Base-by-base conservation (phyloP, 139 green algal genomes). In the Pleodorina starrii region DNA sequence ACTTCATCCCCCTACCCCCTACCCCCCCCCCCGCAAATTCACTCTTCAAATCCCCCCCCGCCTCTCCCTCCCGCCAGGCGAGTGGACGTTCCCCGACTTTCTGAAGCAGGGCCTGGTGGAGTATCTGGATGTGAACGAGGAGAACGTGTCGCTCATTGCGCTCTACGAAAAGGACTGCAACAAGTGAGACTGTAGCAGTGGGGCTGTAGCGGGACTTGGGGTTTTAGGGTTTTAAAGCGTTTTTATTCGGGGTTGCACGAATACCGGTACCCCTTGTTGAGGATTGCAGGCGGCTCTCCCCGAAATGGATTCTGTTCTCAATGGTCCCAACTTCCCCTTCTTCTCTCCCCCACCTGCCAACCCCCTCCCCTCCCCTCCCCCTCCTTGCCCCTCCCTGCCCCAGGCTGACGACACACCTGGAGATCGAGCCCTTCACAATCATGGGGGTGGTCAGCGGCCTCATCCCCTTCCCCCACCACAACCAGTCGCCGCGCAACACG, bases 391-490 rank as follows among this genome's bases (percentile, higher is more conserved):
- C 5, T 25, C 43, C 42, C n/a, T 78, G 83, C 72, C 50, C 42
- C n/a, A 87, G 83, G 85, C 50, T 81, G 25, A 98, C 93, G 23
- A 99, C 97, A 6, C 98, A 99, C 94, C 89, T 99, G 50, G 98
- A 99, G 94, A 99, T 99, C 42, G 98, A 99, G 94, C 98, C 98
- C 21, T 99, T 99, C 93, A 99, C 97, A 6, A 97, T 99, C 89
- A 95, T 99, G 91, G 98, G 98, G 21, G 97, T 99, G n/a, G 98
- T 99, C 76, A 97, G 97, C 12, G 97, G 98, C 5, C 96, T 99
- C 77, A 99, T 99, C 81, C 98, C 98, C 57, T 99, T 96, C 95
- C 98, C 98, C 0, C 97, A 99, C 93, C 98, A 99, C 96, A 99
- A 99, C 94, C 98, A 99, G 95, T 98, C 96, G 14, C 98, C 98